Evolutionary conservation across 768 basidiomycete genomes (phyloP), one percentile per base, ranked within the genome.

Genomic region (Podaxis pistillaris): DNA sequence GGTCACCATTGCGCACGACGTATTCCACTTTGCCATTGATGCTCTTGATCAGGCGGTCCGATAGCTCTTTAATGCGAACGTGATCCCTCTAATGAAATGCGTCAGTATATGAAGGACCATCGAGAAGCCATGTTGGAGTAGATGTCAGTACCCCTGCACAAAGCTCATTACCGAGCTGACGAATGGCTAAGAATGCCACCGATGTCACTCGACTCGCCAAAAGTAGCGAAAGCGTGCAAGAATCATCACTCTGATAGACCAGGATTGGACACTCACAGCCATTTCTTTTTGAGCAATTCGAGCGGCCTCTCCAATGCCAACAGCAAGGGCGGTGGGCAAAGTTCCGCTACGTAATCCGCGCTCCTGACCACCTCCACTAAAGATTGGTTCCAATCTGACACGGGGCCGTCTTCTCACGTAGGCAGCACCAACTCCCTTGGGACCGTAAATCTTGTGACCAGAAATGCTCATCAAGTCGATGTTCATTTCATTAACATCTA

Each of bases 371-470:
- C 97, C 97, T 19, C 97, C 97, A 68, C 86, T 94, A 57, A 99
- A 76, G 67, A 99, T 91, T 1, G 97, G 97, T 71, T 98, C 97
- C 68, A 98, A 76, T 57, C 97, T 83, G 41, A 98, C 97, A 64
- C 97, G 81, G 7, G 97, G 97, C 69, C 95, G 77, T 70, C 97
- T 79, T 64, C 97, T 83, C 55, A 99, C 95, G 75, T 98, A 99
- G 4, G 91, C 89, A 17, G 93, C 95, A 44, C 97, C 97, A 36
- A 98, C 76, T 6, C 97, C 97, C 74, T 99, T 99, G 4, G 97
- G 97, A 1, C 97, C 97, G 73, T 99, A 99, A 3, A 99, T 75
- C 79, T 99, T 99, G 81, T 99, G 97, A 0, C 93, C 97, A 7
- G 93, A 95, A 53, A 99, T 93, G 67, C 92, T 94, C 88, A 98